Evolutionary conservation across 2,329 filamentous ascomycete species (phyloP), one percentile per base, ranked within the genome.

Genomic region (Colletotrichum caudatum): DNA sequence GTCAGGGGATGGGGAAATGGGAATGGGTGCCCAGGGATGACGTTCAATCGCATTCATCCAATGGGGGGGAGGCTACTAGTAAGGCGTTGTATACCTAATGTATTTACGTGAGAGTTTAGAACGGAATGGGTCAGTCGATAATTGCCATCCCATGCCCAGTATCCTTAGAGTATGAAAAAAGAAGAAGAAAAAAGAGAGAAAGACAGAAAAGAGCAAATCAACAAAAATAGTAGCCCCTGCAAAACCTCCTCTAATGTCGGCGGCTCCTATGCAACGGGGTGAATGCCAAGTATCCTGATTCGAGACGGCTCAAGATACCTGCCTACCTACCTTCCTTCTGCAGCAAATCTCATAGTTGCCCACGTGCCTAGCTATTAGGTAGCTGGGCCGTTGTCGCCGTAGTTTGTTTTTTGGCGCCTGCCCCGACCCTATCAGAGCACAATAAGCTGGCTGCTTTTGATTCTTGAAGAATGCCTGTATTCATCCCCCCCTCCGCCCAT

Each of bases 21-120:
- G 44, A 44, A 23, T 46, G 62, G 20, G 64, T 56, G 46, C 39
- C 29, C n/a, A 67, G 65, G 65, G 58, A 67, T 67, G 65, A 67
- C 58, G 58, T 48, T 48, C 46, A 23, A 48, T 23, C 46, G 44
- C 44, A 4, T 39, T 59, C 44, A 51, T 39, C 26, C n/a, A 16
- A 39, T 14, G 48, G 12, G 48, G 48, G 5, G 26, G n/a, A n/a
- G n/a, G n/a, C n/a, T n/a, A n/a, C n/a, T n/a, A n/a, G n/a, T n/a
- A n/a, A n/a, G n/a, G n/a, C 20, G n/a, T 50, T 50, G 48, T 14
- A 29, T 29, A 29, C 11, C 35, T 37, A 37, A 37, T 50, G 23
- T 14, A 20, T 12, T 12, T 39, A 39, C 37, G 37, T 14, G 20
- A 54, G 6, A 46, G 44, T 20, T n/a, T 33, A 33, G 50, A 26